Conservation (phyloP, 169 alveolate genomes). For the Plasmodium gonderi region DNA sequence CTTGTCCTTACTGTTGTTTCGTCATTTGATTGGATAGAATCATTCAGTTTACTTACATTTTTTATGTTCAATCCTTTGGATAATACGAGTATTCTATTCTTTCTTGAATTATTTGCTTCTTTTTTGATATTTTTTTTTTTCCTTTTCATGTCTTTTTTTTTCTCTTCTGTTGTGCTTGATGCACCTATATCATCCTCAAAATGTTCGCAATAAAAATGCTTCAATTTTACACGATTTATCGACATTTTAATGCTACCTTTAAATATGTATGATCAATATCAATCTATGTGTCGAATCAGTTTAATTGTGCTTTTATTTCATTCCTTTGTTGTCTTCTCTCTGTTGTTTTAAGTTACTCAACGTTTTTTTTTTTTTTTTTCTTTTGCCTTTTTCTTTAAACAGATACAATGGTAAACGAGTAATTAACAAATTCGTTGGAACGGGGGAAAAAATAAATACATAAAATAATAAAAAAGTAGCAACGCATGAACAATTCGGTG, state of each 20-base stretch:
- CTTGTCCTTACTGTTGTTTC: background rate
- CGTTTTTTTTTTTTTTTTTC: background rate
- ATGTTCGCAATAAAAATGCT: background rate
- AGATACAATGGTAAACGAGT: too few species aligned
- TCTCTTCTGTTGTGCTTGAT: background rate
- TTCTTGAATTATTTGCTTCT: background rate
- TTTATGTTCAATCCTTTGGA: conserved; percentile 23
- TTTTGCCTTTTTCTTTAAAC: background rate
- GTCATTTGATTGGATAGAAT: background rate
- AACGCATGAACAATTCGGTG: too few species aligned
- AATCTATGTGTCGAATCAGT: background rate
- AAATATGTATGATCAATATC: background rate
- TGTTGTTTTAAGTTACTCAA: background rate
- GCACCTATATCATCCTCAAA: background rate
- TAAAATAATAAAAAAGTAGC: too few species aligned
- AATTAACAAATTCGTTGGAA: too few species aligned
- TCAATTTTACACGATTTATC: conserved; percentile 4
- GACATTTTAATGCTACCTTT: background rate
- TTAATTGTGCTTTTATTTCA: background rate
- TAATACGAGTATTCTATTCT: conserved; percentile 7
- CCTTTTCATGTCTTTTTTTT: background rate
- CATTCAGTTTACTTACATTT: conserved; percentile 16
- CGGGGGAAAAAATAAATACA: too few species aligned
- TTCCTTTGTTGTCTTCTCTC: background rate
- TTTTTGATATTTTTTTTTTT: background rate